phyloP scores from a whole-genome alignment of 23 red algal genomes.

The Cyanidiococcus yangmingshanensis region DNA sequence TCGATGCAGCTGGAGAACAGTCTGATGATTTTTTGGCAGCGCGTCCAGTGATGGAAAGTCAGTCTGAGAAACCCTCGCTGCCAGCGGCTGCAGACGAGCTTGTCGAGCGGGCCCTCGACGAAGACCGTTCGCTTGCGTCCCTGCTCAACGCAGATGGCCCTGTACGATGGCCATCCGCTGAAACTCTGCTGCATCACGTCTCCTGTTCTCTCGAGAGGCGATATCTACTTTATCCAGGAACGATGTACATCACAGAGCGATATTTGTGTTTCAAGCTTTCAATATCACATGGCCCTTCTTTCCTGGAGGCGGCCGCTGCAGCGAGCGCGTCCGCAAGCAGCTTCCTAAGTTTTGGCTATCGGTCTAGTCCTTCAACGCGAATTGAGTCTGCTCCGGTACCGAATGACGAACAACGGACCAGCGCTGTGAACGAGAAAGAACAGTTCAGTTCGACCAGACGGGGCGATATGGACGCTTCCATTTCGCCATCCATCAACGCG shows the following conservation, averaged over 20 bases:
- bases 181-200: background rate
- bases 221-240: background rate
- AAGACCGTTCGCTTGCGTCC: background rate
- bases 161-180: background rate
- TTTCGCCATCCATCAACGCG: background rate
- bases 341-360: background rate
- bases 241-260: background rate
- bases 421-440: background rate
- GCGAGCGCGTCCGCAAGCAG: background rate
- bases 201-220: constrained; percentile 11
- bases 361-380: background rate
- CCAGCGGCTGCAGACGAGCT: background rate
- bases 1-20: too few relatives aligned
- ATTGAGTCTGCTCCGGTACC: background rate
- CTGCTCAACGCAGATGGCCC: background rate
- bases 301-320: background rate
- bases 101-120: background rate
- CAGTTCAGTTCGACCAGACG: background rate
- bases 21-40: too few relatives aligned
- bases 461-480: background rate
- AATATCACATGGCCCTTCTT: background rate
- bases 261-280: constrained; percentile 7
- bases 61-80: too few relatives aligned
- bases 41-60: too few relatives aligned
- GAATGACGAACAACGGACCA: background rate